A percentile compares a stretch with the other conserved stretches of the same genome.
These are phyloP conservation scores for Trametes cingulata DNA, from an alignment of 768 basidiomycete species.

Conservation along the genomic window DNA sequence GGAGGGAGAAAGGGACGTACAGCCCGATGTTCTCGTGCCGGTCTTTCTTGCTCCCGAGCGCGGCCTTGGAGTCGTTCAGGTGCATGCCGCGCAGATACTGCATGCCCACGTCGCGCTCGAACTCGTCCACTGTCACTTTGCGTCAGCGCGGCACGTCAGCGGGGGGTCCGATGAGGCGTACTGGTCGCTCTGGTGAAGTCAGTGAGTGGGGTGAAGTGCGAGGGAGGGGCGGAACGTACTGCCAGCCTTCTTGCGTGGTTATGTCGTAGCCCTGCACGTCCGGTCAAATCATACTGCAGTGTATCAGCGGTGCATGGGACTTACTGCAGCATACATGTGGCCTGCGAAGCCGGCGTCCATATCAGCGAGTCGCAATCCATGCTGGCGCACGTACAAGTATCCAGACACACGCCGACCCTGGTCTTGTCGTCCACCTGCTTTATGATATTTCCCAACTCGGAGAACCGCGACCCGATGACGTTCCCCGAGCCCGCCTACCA, in stretches of 20 bases:
- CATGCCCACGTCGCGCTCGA: conserved; percentile 69
- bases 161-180: neutral
- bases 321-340: conserved; percentile 76
- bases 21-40: conserved; percentile 85
- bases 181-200: conserved; percentile 30
- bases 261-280: conserved; percentile 73
- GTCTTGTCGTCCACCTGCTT: conserved; percentile 67
- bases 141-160: too few relatives aligned
- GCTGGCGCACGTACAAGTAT: conserved; percentile 62
- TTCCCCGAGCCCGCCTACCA: conserved; percentile 84
- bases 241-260: conserved; percentile 68
- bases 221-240: conserved; percentile 45
- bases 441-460: conserved; percentile 71
- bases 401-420: conserved; percentile 80
- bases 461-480: conserved; percentile 71
- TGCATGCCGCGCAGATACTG: conserved; percentile 82
- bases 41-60: conserved; percentile 66
- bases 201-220: neutral
- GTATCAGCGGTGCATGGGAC: conserved; percentile 22
- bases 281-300: neutral
- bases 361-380: neutral
- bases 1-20: conserved; percentile 41
- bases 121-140: conserved; percentile 50
- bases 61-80: conserved; percentile 79
- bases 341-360: conserved; percentile 40